phyloP scores from a whole-genome alignment of 805 yeast species.

The Tetrapisispora namnaoensis region DNA sequence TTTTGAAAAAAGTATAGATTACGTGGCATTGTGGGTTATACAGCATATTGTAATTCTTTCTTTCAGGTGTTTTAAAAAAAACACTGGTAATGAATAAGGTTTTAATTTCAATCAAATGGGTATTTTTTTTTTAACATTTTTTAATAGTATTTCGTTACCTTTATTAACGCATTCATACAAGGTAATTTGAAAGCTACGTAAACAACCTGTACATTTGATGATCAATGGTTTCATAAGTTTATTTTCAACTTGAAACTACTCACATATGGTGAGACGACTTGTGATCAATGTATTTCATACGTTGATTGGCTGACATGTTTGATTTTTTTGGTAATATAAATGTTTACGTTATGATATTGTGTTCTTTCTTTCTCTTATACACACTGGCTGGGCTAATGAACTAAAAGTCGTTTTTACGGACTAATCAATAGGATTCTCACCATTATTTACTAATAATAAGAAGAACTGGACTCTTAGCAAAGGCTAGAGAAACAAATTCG shows the following conservation, averaged over 20 bases:
- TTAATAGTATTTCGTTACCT: neutral
- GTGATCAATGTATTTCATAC: slow-evolving; percentile 10
- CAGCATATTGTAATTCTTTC: slow-evolving; percentile 3
- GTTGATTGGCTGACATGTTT: slow-evolving; percentile 26
- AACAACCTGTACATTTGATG: slow-evolving; percentile 21
- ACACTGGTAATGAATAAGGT: slow-evolving; percentile 6
- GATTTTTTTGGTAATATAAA: slow-evolving; percentile 22
- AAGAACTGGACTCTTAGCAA: neutral
- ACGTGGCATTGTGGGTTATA: slow-evolving; percentile 5
- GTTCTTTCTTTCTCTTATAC: neutral
- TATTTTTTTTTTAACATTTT: neutral
- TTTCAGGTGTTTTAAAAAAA: slow-evolving; percentile 1
- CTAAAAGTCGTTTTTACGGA: neutral
- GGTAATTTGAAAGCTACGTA: neutral
- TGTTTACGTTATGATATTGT: neutral
- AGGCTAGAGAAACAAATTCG: neutral
- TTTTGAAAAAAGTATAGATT: slow-evolving; percentile 2
- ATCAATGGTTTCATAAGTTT: slow-evolving; percentile 13
- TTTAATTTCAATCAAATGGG: slow-evolving; percentile 6
- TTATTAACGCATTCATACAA: neutral
- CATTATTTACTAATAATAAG: neutral
- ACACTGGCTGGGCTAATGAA: neutral
- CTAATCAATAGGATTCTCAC: neutral
- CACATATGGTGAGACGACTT: slow-evolving; percentile 28
- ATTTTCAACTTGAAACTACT: slow-evolving; percentile 11